phyloP scores from a whole-genome alignment of 1,139 yeast genomes.

The Saccharomyces hybrid region DNA sequence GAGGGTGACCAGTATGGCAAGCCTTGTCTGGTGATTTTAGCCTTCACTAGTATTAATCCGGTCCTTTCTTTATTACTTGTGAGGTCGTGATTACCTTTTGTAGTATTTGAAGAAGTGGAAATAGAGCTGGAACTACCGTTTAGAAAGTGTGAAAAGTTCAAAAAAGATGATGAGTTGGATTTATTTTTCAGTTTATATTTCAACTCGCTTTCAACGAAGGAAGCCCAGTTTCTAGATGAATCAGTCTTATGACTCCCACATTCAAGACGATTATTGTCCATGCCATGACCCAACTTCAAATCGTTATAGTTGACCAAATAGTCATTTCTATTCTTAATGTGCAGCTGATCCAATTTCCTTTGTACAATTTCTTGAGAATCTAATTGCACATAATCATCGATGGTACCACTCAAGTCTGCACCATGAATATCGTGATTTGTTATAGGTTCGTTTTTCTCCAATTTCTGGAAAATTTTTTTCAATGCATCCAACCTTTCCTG shows the following conservation, averaged over 20 bases:
- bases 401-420: slow-evolving; percentile 21
- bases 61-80: slow-evolving; percentile 8
- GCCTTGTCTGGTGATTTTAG: slow-evolving; percentile 23
- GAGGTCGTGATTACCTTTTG: slow-evolving; percentile 4
- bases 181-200: slow-evolving; percentile 15
- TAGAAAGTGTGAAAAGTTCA: slow-evolving; percentile 2
- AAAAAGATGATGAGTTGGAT: slow-evolving; percentile 13
- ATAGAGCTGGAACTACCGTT: slow-evolving; percentile 1
- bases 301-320: background rate
- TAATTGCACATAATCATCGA: slow-evolving; percentile 12
- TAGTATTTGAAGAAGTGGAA: slow-evolving; percentile 3
- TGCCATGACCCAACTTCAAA: background rate
- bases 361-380: slow-evolving; percentile 17
- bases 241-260: background rate
- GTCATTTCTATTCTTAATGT: slow-evolving; percentile 13
- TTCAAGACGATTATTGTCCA: background rate
- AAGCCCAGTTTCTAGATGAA: background rate
- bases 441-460: slow-evolving; percentile 16
- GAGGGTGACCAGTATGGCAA: slow-evolving; percentile 33
- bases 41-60: slow-evolving; percentile 20
- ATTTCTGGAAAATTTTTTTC: slow-evolving; percentile 14
- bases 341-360: slow-evolving; percentile 19
- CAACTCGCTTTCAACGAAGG: slow-evolving; percentile 12
- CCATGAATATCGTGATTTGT: slow-evolving; percentile 15
- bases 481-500: slow-evolving; percentile 19